Evolutionary conservation across 352 stramenopile species (phyloP), one percentile per base, ranked within the genome.

Genomic region (Phytophthora colocasiae): DNA sequence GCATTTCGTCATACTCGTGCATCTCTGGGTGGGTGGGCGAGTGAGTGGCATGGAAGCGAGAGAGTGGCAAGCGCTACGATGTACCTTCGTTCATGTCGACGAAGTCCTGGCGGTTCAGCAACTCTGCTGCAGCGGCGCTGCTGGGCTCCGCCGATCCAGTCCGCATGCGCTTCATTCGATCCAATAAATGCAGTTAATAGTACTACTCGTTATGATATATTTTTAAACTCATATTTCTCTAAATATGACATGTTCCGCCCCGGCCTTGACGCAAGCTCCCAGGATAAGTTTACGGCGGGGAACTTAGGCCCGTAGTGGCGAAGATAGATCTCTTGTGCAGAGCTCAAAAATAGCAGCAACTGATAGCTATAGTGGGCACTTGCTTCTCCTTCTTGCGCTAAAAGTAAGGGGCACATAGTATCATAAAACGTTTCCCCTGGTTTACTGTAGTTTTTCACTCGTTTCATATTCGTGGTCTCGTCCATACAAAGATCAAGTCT

Each of bases 1-100:
- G 81, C 54, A 94, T 87, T 31, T 97, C 87, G 71, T 98, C 95
- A 40, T 93, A 84, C 68, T 96, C 79, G 58, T 98, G 91, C 83
- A 98, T 96, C 49, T 91, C 87, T 91, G 48, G 6, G 9, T 1
- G 52, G 11, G 41, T 1, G 50, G 11, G 41, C 11, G 22, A 48
- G 43, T n/a, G 11, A 40, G 6, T 7, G 0, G 4, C 27, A 19
- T 50, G 14, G n/a, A 7, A 22, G 12, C 8, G 1, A 63, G 29
- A 17, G 14, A 29, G 3, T 1, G 29, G 14, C 0, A 31, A 34
- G 9, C 8, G 2, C 5, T 12, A 6, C 12, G 46, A 58, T 46
- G 41, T 34, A 81, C 79, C 76, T 46, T 47, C 53, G 36, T 88
- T 88, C 75, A 88, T 88, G 53, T 78, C 69, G 36, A 75, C 47